Conservation (phyloP, 345 rosid genomes). For the Citrus inodora region DNA sequence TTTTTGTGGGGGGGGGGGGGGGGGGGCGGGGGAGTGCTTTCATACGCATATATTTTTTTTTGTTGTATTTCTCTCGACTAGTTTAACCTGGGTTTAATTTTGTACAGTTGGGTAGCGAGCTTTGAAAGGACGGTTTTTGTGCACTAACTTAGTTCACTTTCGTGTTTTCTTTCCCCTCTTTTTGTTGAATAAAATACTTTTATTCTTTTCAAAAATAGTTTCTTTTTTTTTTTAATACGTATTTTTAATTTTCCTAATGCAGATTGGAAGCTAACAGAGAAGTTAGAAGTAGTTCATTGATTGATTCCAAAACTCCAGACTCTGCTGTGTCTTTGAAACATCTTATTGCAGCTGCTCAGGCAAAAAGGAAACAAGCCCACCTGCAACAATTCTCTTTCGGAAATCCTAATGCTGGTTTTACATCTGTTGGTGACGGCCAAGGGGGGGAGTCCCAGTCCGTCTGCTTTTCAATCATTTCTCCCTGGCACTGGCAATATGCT, state of each 20-base stretch:
- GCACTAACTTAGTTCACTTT: background rate
- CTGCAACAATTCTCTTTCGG: conserved; percentile 44
- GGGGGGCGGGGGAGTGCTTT: background rate
- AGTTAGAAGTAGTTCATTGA: conserved; percentile 33
- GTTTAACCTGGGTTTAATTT: background rate
- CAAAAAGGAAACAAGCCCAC: conserved; percentile 79
- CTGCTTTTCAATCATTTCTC: conserved; percentile 41
- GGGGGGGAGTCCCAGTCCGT: conserved; percentile 52
- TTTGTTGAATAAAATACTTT: background rate
- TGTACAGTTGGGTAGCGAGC: background rate
- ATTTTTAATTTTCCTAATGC: conserved; percentile 7
- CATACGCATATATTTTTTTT: too few relatives aligned
- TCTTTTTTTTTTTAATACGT: background rate
- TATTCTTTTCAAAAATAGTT: background rate
- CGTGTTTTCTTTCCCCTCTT: background rate
- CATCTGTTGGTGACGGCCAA: conserved; percentile 34
- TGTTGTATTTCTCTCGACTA: background rate
- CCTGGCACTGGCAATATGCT: conserved; percentile 34
- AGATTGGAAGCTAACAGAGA: conserved; percentile 45
- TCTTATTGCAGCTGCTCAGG: conserved; percentile 96
- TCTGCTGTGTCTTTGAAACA: conserved; percentile 66
- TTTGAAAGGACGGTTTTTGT: background rate
- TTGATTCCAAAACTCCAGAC: conserved; percentile 53
- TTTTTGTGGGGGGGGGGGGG: background rate
- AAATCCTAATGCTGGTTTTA: conserved; percentile 35